A percentile compares a stretch with the other conserved stretches of the same genome.
Conservation (phyloP, 345 rosid species). For the Rhizophora mangle region DNA sequence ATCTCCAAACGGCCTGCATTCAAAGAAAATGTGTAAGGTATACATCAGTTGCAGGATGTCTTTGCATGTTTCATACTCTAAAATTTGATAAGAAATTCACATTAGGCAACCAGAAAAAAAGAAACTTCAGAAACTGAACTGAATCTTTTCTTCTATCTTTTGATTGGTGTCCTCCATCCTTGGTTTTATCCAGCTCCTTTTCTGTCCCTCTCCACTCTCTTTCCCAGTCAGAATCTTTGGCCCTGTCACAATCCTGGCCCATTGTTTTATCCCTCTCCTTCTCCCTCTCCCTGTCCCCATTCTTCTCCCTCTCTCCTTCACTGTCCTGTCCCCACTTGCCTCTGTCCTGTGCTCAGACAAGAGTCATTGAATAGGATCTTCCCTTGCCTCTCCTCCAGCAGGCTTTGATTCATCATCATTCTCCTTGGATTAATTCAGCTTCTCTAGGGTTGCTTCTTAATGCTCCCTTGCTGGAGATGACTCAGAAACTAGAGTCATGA, state of each 20-base stretch:
- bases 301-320: constrained; percentile 51
- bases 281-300: constrained; percentile 22
- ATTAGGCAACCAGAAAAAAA: not conserved
- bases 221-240: constrained; percentile 73
- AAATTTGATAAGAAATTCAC: not conserved
- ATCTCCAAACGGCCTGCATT: constrained; percentile 48
- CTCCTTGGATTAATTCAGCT: constrained; percentile 54
- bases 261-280: constrained; percentile 46
- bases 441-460: constrained; percentile 37
- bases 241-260: constrained; percentile 52
- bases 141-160: constrained; percentile 71
- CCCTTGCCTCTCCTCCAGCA: constrained; percentile 47
- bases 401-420: constrained; percentile 58
- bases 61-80: constrained; percentile 5
- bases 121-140: constrained; percentile 27
- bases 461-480: constrained; percentile 37
- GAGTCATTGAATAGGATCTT: constrained; percentile 37
- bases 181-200: constrained; percentile 60
- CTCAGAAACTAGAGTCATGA: constrained; percentile 37
- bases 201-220: constrained; percentile 54
- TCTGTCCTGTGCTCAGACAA: constrained; percentile 50
- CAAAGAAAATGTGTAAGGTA: not conserved
- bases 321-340: constrained; percentile 52
- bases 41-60: not conserved
- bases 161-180: constrained; percentile 60